phyloP scores from a whole-genome alignment of 352 stramenopile species.

The Phytophthora crassamura region DNA sequence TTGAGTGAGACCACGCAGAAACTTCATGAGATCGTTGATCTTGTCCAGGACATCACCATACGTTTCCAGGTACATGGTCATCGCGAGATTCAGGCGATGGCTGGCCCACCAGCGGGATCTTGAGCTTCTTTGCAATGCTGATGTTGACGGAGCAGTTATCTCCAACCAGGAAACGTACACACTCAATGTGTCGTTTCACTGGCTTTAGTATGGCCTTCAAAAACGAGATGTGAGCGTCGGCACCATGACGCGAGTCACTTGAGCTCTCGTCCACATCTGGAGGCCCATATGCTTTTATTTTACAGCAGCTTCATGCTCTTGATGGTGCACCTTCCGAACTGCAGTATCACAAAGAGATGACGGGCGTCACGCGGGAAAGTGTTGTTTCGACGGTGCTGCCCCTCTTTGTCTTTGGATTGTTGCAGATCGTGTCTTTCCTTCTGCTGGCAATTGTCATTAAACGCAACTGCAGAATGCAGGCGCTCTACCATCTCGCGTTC shows the following conservation, averaged over 20 bases:
- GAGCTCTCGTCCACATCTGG: slow-evolving; percentile 40
- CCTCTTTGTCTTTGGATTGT: slow-evolving; percentile 17
- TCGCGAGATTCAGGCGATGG: slow-evolving; percentile 19
- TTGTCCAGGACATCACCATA: slow-evolving; percentile 19
- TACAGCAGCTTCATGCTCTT: slow-evolving; percentile 25
- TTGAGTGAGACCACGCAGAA: no score
- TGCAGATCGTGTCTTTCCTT: slow-evolving; percentile 14
- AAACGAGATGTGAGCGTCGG: no score
- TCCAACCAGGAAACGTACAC: no score
- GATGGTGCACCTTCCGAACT: slow-evolving; percentile 30
- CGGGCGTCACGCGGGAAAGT: background rate
- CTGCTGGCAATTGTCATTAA: slow-evolving; percentile 1
- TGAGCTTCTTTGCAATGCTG: no score
- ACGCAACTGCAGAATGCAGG: slow-evolving; percentile 4
- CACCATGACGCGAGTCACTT: no score
- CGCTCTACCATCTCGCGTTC: slow-evolving; percentile 41
- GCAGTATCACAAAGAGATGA: slow-evolving; percentile 14
- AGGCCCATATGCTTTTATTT: slow-evolving; percentile 36
- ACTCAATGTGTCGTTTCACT: no score
- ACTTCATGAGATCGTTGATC: background rate
- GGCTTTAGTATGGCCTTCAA: no score
- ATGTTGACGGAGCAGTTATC: no score
- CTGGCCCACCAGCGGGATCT: no score
- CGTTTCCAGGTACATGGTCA: background rate
- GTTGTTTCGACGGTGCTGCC: background rate